phyloP scores from a whole-genome alignment of 768 basidiomycete species.

The Lactarius indigo region DNA sequence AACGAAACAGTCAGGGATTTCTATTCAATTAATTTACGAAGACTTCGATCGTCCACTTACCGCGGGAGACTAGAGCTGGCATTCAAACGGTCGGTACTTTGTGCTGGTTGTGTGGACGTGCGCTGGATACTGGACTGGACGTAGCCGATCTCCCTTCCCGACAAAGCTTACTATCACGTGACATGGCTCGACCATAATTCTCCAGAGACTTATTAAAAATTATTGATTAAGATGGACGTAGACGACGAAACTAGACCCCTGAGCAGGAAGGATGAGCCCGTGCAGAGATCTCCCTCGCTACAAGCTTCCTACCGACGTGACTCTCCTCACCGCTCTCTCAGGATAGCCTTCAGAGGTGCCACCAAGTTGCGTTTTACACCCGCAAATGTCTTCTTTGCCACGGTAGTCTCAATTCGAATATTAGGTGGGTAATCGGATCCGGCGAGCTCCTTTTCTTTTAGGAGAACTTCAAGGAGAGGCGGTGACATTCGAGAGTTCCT shows the following conservation, averaged over 20 bases:
- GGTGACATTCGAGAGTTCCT: slow-evolving; percentile 16
- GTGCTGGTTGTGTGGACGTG: neutral
- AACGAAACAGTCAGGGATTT: neutral
- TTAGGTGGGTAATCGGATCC: slow-evolving; percentile 46
- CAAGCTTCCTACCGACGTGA: neutral
- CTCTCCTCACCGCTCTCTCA: slow-evolving; percentile 31
- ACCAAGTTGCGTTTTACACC: slow-evolving; percentile 39
- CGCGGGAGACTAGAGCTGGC: slow-evolving; percentile 1
- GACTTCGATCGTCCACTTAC: slow-evolving; percentile 4
- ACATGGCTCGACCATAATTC: neutral
- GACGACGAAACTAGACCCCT: neutral
- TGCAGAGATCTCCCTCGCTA: neutral
- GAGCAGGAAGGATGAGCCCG: neutral
- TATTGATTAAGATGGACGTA: neutral
- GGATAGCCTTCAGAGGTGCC: slow-evolving; percentile 39
- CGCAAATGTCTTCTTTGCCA: slow-evolving; percentile 39
- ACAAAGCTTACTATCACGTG: neutral
- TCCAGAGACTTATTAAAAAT: neutral
- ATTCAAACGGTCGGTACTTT: neutral
- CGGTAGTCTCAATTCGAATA: slow-evolving; percentile 47
- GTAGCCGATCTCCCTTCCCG: neutral
- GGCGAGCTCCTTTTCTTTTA: slow-evolving; percentile 37
- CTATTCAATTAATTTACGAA: neutral
- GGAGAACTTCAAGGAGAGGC: slow-evolving; percentile 42
- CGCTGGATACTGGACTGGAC: neutral